Conservation (phyloP, 2,329 filamentous ascomycete genomes). For the Fusarium udum region DNA sequence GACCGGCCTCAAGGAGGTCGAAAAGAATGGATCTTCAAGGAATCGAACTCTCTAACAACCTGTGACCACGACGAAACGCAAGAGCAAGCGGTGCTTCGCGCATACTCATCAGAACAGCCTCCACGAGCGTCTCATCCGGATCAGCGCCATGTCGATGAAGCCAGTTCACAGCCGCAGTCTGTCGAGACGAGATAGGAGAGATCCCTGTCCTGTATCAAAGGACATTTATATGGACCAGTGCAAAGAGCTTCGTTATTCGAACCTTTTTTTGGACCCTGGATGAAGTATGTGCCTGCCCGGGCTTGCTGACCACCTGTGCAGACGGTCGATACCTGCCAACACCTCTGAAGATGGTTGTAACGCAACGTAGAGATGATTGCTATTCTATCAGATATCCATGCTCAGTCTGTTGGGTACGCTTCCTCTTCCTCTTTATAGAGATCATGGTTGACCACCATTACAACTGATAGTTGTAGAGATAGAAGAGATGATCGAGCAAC, state of each 20-base stretch:
- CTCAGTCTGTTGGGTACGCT: no score
- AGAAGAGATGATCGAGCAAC: no score
- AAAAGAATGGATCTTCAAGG: accelerated
- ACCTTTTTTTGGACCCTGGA: not conserved
- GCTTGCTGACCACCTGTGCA: no score
- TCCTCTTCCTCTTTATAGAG: no score
- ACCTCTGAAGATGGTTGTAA: no score
- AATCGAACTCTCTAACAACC: accelerated
- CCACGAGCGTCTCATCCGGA: not conserved
- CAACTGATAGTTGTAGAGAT: no score
- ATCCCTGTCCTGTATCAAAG: not conserved
- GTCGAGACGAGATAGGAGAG: not conserved
- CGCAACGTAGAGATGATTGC: no score
- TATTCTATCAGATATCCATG: no score
- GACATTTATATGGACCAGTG: not conserved
- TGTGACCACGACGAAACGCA: not conserved
- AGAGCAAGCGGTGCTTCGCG: not conserved
- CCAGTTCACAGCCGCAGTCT: not conserved
- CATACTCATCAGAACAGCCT: not conserved
- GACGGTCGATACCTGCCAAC: no score
- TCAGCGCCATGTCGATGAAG: not conserved
- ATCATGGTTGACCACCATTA: no score
- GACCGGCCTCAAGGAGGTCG: no score
- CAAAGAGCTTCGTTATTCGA: not conserved
- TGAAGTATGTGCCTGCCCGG: not conserved